phyloP scores from a whole-genome alignment of 1,284 basidiomycete species.

The Boletus mariae region DNA sequence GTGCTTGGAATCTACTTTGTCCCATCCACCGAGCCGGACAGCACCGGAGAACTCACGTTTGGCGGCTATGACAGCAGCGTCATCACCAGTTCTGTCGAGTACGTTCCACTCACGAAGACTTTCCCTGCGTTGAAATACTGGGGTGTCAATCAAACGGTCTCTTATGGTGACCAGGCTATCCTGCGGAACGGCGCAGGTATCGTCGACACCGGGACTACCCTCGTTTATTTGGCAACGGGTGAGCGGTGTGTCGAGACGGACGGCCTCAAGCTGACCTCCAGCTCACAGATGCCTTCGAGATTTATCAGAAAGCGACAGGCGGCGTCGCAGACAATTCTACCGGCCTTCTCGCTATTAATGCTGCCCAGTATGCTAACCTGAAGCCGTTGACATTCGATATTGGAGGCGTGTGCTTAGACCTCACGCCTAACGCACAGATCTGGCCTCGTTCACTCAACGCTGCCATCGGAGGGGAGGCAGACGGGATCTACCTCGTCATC shows the following conservation, averaged over 20 bases:
- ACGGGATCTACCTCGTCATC: too few relatives aligned
- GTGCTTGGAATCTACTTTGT: conserved; percentile 8
- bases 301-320: conserved; percentile 51
- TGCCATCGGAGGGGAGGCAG: too few relatives aligned
- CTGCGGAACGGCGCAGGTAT: conserved; percentile 33
- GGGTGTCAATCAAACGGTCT: conserved; percentile 52
- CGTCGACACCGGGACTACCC: conserved; percentile 57
- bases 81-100: conserved; percentile 43
- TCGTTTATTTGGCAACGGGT: conserved; percentile 40
- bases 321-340: conserved; percentile 43
- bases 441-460: conserved; percentile 32
- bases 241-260: neutral
- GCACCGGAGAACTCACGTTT: conserved; percentile 45
- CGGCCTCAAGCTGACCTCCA: neutral
- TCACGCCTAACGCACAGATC: conserved; percentile 49
- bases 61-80: conserved; percentile 44
- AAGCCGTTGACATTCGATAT: conserved; percentile 25
- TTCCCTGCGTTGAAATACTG: conserved; percentile 46
- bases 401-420: conserved; percentile 32
- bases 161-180: conserved; percentile 42
- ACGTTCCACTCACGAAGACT: conserved; percentile 47
- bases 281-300: conserved; percentile 45
- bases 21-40: conserved; percentile 30
- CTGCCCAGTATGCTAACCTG: conserved; percentile 25
- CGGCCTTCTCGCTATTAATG: conserved; percentile 41